Base-by-base conservation (phyloP, 129 eudicot genomes). In the Gnaphalium uliginosum region DNA sequence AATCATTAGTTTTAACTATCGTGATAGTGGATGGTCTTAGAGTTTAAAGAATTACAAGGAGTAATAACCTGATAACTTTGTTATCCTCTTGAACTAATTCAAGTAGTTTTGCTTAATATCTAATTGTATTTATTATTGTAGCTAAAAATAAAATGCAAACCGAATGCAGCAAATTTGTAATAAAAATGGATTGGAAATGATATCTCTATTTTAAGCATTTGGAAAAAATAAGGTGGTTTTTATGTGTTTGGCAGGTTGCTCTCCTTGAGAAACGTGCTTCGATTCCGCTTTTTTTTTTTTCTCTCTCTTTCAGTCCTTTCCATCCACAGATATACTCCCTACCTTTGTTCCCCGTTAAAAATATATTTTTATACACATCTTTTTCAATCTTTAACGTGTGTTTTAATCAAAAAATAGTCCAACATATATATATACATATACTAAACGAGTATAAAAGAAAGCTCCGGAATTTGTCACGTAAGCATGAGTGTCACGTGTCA, bases 221-320 rank as follows among this genome's bases (percentile, higher is more conserved):
- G 17, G 19, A 39, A 43, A 74, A 46, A 78, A 77, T 37, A 41
- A 33, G 48, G 62, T 61, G 57, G 82, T 61, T 71, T 71, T 65
- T 54, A 66, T 50, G 67, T 71, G 77, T 78, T 78, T 78, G 82
- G 82, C 82, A 50, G 82, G 66, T 71, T 71, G 72, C 77, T 71
- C 37, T 71, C 64, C 57, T 78, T 51, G 66, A 15, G 51, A 61
- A 78, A 70, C 77, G 82, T 78, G 82, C 43, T 78, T 78, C 82
- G 82, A 78, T 78, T 78, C 82, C 21, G 57, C 35, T 32, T 71
- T 75, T 75, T 29, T 58, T 29, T 46, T 46, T 24, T 51, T 27
- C 60, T 76, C 62, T 24, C 46, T 50, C 57, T 71, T 62, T 51
- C 66, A 23, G 24, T 78, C 77, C 58, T 63, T 71, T 71, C 77